Evolutionary conservation across 139 green algal genomes (phyloP).

Genomic region (Chlorella sp.): DNA sequence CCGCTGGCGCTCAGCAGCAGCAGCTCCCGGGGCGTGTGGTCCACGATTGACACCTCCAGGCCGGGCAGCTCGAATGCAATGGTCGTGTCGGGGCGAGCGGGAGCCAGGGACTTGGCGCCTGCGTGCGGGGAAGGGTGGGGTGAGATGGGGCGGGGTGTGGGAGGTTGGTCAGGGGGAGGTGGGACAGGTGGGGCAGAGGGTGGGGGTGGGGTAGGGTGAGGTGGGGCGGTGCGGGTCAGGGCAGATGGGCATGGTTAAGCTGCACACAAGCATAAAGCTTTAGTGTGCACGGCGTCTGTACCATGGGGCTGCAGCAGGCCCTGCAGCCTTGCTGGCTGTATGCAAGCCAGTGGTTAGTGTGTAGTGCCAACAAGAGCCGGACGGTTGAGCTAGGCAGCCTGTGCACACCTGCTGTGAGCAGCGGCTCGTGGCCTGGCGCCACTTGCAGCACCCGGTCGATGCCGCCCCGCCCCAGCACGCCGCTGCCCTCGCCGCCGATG

Average conservation of each 20-base stretch:
- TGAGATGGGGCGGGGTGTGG: too few relatives aligned
- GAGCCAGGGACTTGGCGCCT: not conserved
- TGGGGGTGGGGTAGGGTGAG: too few relatives aligned
- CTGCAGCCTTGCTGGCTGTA: too few relatives aligned
- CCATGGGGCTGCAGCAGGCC: not conserved
- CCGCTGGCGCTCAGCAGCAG: slow-evolving; percentile 53
- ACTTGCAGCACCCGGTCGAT: slow-evolving; percentile 64
- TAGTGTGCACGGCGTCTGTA: too few relatives aligned
- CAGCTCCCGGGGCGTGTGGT: slow-evolving; percentile 81
- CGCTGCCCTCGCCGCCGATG: slow-evolving; percentile 53
- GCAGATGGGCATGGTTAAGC: too few relatives aligned
- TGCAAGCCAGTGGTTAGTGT: too few relatives aligned
- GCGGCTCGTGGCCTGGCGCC: slow-evolving; percentile 38
- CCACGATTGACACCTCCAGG: slow-evolving; percentile 81
- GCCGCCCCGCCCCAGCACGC: slow-evolving; percentile 57
- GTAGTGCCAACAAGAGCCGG: not conserved
- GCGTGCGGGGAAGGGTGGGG: not conserved
- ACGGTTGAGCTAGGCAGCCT: not conserved
- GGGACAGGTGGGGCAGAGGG: too few relatives aligned
- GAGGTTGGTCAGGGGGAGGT: too few relatives aligned
- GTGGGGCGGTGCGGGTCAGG: too few relatives aligned
- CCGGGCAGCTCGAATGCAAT: slow-evolving; percentile 42
- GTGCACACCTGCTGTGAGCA: slow-evolving; percentile 17
- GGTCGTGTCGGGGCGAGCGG: not conserved
- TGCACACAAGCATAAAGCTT: too few relatives aligned